These are phyloP conservation scores for Ochromonadaceae sp. DNA, from an alignment of 352 stramenopile species.

Conservation along the genomic window DNA sequence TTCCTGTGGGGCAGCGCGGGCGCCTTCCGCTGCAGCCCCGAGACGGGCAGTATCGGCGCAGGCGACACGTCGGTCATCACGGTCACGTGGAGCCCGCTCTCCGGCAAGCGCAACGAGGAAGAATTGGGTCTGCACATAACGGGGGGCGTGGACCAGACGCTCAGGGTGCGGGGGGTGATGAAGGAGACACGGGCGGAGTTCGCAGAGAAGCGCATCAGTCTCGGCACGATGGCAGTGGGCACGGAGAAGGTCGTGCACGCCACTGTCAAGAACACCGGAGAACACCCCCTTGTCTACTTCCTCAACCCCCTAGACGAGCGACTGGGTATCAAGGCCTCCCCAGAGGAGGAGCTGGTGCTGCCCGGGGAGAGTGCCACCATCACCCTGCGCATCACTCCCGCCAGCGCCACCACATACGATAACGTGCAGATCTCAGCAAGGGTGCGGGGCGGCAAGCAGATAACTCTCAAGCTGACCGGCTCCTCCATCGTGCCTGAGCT, in stretches of 20 bases:
- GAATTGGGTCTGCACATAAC: constrained; percentile 33
- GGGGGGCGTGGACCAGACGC: constrained; percentile 29
- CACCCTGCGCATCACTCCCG: not conserved
- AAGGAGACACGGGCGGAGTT: constrained; percentile 27
- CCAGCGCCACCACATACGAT: not conserved
- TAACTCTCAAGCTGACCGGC: not conserved
- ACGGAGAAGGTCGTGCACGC: constrained; percentile 29
- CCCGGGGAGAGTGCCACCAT: not conserved
- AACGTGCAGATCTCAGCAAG: not conserved
- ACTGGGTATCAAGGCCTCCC: constrained; percentile 15
- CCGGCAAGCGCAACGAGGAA: constrained; percentile 29
- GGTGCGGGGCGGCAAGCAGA: constrained; percentile 5
- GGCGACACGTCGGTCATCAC: constrained; percentile 25
- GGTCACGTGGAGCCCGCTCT: constrained; percentile 34
- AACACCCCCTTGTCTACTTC: constrained; percentile 27
- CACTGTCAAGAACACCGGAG: constrained; percentile 33
- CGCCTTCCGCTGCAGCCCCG: constrained; percentile 37
- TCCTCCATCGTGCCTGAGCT: constrained; percentile 54
- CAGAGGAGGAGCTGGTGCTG: not conserved
- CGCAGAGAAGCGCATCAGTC: constrained; percentile 39
- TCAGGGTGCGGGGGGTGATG: constrained; percentile 23
- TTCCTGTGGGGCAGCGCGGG: constrained; percentile 50
- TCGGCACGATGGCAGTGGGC: constrained; percentile 55
- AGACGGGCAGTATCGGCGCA: constrained; percentile 33
- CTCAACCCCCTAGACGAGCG: constrained; percentile 21